Conservation (phyloP, 2,329 filamentous ascomycete species). For the Cladosporium halotolerans region DNA sequence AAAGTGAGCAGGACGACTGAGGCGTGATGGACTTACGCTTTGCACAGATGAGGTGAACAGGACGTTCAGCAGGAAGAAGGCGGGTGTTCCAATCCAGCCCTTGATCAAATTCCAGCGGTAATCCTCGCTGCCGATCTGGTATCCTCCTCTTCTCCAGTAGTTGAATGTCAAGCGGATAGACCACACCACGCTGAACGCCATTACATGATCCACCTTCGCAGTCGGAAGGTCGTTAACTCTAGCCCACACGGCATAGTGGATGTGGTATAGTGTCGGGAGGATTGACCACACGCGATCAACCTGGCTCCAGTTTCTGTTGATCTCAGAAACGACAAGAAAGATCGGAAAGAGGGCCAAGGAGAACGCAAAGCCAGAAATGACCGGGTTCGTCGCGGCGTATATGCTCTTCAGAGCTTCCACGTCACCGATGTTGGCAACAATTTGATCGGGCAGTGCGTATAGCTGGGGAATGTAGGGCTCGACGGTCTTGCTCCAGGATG, state of each 20-base stretch:
- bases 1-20: not conserved
- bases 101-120: conserved; percentile 85
- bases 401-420: conserved; percentile 59
- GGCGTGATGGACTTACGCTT: conserved; percentile 35
- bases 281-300: conserved; percentile 90
- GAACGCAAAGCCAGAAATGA: conserved; percentile 67
- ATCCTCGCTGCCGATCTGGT: conserved; percentile 82
- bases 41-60: conserved; percentile 84
- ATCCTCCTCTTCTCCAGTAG: conserved; percentile 94
- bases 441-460: conserved; percentile 36
- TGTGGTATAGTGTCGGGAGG: conserved; percentile 77
- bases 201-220: conserved; percentile 63
- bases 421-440: conserved; percentile 53
- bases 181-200: conserved; percentile 69
- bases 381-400: conserved; percentile 80
- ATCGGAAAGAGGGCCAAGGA: conserved; percentile 64
- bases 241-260: conserved; percentile 79
- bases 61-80: conserved; percentile 81
- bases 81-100: conserved; percentile 52
- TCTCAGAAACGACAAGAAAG: conserved; percentile 70
- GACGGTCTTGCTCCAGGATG: conserved; percentile 68
- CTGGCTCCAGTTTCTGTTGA: conserved; percentile 95
- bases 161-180: conserved; percentile 72
- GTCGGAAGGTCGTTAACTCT: conserved; percentile 66
- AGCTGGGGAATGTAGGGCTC: conserved; percentile 68